Conservation (phyloP, 1,284 basidiomycete genomes). For the Anthracocystis panici-leucophaei region DNA sequence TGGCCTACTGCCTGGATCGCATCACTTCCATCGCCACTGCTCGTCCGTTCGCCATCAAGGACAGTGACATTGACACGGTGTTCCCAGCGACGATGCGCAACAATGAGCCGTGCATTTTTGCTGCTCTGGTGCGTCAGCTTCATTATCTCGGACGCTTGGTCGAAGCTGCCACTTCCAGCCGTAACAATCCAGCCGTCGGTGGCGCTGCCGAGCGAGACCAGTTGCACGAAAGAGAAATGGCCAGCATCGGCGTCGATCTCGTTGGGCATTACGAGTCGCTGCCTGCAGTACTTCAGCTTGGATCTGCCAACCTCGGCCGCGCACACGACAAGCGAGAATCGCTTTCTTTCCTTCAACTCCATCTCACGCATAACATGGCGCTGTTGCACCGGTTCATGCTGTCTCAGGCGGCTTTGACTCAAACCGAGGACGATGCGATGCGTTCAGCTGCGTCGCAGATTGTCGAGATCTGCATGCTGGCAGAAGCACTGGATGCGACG, state of each 20-base stretch:
- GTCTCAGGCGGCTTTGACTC: slow-evolving; percentile 14
- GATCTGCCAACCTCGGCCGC: slow-evolving; percentile 21
- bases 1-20: slow-evolving; percentile 45
- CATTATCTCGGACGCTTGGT: slow-evolving; percentile 37
- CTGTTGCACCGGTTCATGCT: slow-evolving; percentile 34
- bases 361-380: slow-evolving; percentile 43
- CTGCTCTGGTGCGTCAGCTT: slow-evolving; percentile 43
- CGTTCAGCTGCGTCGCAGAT: slow-evolving; percentile 29
- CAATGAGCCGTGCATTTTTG: slow-evolving; percentile 42
- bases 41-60: slow-evolving; percentile 39
- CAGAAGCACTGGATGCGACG: slow-evolving; percentile 21
- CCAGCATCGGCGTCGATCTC: slow-evolving; percentile 30
- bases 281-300: slow-evolving; percentile 30
- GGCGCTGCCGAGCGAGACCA: slow-evolving; percentile 8
- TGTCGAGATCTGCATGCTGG: slow-evolving; percentile 36
- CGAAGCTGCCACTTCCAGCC: slow-evolving; percentile 14
- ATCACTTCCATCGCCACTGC: slow-evolving; percentile 39
- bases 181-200: background rate
- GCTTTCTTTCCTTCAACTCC: slow-evolving; percentile 40
- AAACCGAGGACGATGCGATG: slow-evolving; percentile 34
- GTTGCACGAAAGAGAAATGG: slow-evolving; percentile 23
- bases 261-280: slow-evolving; percentile 39
- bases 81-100: slow-evolving; percentile 36
- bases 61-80: slow-evolving; percentile 33
- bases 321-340: slow-evolving; percentile 29